Base-by-base conservation (phyloP, 495 filamentous ascomycete species). In the Penicillium fimorum region DNA sequence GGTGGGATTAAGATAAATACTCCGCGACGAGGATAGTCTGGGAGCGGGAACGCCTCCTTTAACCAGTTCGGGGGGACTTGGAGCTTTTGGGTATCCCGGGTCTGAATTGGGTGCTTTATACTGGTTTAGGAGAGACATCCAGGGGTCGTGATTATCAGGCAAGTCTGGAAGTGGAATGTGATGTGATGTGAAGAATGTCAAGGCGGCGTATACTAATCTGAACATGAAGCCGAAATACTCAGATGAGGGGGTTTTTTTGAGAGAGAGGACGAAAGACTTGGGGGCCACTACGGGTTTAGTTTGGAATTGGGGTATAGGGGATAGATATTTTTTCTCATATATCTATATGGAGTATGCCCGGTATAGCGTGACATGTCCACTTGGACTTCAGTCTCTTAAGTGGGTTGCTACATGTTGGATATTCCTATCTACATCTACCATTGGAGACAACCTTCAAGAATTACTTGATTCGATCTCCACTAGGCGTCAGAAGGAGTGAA, bases 381-480 rank as follows among this genome's bases (percentile, higher is more conserved):
- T 25, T 45, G 22, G 42, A 9, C 22, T 25, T 45, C 12, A 15
- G 6, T 44, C 4, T 12, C 5, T 10, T 5, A n/a, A 8, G 13
- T 37, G 35, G 15, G 2, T n/a, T 37, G 7, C 33, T 37, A 37
- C 5, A n/a, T n/a, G 2, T 5, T 27, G 3, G 25, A 38, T n/a
- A 17, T 38, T 38, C 33, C 33, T 13, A 24, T 15, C 13, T 11
- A 46, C 7, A 27, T 46, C 20, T 27, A 46, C 22, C 11, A 12
- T n/a, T 46, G 24, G 20, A 27, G 25, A 15, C 8, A 15, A 10
- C 17, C 5, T 7, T 27, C 6, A 4, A 15, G 18, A 47, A 54
- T 40, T 54, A 54, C n/a, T 44, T 50, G 46, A 43, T 56, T 42
- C 12, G 6, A 54, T 50, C 54, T 32, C 46, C 35, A 40, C 53